Evolutionary conservation across 352 stramenopile genomes (phyloP).

Genomic region (Elongisporangium prolatum): DNA sequence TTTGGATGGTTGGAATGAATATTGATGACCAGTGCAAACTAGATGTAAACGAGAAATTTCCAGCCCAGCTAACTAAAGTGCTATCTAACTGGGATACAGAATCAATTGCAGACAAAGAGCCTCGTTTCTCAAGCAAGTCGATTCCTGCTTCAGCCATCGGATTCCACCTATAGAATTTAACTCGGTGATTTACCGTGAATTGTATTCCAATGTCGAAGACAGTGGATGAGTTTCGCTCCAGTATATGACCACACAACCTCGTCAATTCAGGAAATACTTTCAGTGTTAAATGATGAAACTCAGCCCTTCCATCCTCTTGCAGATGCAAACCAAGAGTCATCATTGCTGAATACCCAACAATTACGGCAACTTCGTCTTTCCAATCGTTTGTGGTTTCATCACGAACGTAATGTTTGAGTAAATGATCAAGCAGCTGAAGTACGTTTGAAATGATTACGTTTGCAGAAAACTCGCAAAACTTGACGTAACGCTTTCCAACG

Average conservation of each 20-base stretch:
- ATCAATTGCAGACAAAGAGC: neutral
- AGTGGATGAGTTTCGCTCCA: conserved; percentile 11
- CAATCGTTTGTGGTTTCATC: conserved; percentile 11
- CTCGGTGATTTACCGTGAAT: conserved; percentile 20
- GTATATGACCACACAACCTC: conserved; percentile 15
- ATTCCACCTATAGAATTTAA: conserved; percentile 26
- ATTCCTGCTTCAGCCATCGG: conserved; percentile 3
- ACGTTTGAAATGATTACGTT: conserved; percentile 41
- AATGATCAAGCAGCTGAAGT: conserved; percentile 27
- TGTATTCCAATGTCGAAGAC: conserved; percentile 38
- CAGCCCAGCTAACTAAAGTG: neutral
- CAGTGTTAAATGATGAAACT: conserved; percentile 18
- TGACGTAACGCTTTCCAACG: conserved; percentile 39
- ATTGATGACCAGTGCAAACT: conserved; percentile 17
- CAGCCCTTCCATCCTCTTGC: conserved; percentile 14
- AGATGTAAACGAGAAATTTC: neutral
- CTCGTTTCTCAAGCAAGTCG: conserved; percentile 6
- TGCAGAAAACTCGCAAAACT: conserved; percentile 38
- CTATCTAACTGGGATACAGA: neutral
- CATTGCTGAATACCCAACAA: conserved; percentile 30
- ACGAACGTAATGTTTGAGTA: conserved; percentile 28
- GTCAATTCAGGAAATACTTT: conserved; percentile 23
- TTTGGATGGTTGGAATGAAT: conserved; percentile 41
- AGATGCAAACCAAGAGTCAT: conserved; percentile 31
- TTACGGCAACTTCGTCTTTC: conserved; percentile 21